phyloP scores from a whole-genome alignment of 257 asterid genomes.

The Solanum phureja region DNA sequence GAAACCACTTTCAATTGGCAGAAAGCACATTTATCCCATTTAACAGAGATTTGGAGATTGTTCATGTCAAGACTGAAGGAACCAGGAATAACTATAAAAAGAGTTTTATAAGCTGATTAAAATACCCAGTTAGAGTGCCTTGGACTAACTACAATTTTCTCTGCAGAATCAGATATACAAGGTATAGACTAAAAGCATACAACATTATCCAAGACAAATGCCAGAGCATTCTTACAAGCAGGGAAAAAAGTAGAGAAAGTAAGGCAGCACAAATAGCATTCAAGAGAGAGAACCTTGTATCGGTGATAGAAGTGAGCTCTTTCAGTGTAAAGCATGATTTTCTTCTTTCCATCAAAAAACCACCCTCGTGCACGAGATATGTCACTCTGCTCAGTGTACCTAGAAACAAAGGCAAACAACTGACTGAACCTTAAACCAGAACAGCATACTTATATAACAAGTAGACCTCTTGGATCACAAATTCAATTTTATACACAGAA shows the following conservation, averaged over 20 bases:
- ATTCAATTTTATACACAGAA: not conserved
- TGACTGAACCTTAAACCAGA: not conserved
- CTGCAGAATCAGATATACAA: not conserved
- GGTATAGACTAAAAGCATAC: not conserved
- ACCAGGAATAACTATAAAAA: not conserved
- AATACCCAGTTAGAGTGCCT: not conserved
- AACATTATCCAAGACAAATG: not conserved
- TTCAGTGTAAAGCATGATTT: constrained; percentile 86
- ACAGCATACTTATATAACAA: not conserved
- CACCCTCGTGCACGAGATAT: constrained; percentile 82
- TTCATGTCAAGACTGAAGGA: not conserved
- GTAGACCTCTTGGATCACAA: not conserved
- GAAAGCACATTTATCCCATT: not conserved
- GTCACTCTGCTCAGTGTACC: constrained; percentile 70
- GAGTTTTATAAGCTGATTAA: not conserved
- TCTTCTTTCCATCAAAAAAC: constrained; percentile 71
- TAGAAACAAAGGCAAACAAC: constrained; percentile 3
- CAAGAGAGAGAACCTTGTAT: constrained; percentile 61
- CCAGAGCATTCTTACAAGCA: not conserved
- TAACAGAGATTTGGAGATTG: not conserved
- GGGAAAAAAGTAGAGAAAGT: not conserved
- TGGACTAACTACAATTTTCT: not conserved
- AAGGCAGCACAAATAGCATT: not conserved
- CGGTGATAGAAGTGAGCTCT: constrained; percentile 96
- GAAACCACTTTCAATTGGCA: not conserved